phyloP scores from a whole-genome alignment of 768 basidiomycete species.

The button mushroom (Agaricus bisporus) region DNA sequence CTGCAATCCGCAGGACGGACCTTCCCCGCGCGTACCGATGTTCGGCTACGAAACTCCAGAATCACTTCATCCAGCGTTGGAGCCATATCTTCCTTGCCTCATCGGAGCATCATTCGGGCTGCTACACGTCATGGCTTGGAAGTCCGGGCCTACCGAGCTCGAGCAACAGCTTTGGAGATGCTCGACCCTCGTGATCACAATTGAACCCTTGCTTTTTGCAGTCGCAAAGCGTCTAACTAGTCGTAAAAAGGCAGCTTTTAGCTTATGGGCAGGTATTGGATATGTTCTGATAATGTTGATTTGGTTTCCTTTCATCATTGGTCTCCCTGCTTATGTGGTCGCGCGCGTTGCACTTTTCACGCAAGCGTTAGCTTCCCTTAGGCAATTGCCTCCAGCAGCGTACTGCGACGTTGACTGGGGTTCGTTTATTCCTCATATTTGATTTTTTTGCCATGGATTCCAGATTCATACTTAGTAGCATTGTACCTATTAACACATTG shows the following conservation, averaged over 20 bases:
- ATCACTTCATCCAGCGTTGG: neutral
- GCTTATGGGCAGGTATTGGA: neutral
- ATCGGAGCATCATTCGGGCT: neutral
- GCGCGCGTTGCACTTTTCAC: neutral
- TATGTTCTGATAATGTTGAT: neutral
- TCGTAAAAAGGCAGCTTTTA: neutral
- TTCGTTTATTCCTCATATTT: neutral
- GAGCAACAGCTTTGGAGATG: neutral
- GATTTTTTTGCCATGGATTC: neutral
- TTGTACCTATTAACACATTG: too few relatives aligned
- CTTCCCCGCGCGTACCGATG: neutral
- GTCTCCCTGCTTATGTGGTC: neutral
- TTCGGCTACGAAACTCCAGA: neutral
- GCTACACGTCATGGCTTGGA: conserved; percentile 1
- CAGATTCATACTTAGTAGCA: too few relatives aligned
- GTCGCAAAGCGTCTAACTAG: neutral
- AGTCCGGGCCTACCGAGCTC: neutral
- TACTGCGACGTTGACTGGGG: neutral
- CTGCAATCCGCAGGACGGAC: neutral
- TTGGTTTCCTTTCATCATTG: conserved; percentile 1
- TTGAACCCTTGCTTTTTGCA: neutral
- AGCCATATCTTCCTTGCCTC: neutral
- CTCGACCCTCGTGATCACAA: neutral
- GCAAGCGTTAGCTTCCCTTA: neutral
- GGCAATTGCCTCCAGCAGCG: neutral